Conservation (phyloP, 768 basidiomycete genomes). For the Mycena maculata region DNA sequence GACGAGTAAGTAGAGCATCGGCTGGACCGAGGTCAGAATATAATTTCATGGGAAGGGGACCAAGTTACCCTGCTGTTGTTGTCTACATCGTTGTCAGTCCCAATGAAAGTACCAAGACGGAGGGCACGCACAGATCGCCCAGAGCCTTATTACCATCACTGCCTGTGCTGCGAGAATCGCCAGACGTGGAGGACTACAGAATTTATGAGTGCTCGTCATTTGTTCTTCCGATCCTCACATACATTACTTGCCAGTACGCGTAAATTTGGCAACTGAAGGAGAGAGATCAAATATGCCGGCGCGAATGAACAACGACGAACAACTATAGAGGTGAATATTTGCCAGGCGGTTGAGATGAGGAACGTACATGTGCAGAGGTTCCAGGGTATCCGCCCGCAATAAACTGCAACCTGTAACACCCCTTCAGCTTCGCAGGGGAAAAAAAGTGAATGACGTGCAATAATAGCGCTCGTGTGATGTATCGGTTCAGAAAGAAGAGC, state of each 20-base stretch:
- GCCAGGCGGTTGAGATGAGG: not conserved
- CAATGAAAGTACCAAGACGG: no score
- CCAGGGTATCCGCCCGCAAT: constrained; percentile 26
- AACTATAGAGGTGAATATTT: not conserved
- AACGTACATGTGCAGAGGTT: constrained; percentile 18
- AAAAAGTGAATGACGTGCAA: constrained; percentile 23
- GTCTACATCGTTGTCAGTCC: constrained; percentile 10
- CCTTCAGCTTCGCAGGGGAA: not conserved
- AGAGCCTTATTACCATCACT: constrained; percentile 29
- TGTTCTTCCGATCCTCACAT: not conserved
- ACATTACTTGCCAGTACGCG: constrained; percentile 31
- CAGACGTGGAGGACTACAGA: constrained; percentile 23
- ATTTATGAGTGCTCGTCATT: not conserved
- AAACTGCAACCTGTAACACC: constrained; percentile 9
- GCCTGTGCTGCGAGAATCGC: constrained; percentile 33
- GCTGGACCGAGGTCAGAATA: not conserved
- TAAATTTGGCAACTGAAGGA: constrained; percentile 16
- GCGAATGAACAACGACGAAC: not conserved
- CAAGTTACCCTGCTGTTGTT: constrained; percentile 24
- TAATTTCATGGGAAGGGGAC: not conserved
- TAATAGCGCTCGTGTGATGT: constrained; percentile 29
- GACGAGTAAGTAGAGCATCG: constrained; percentile 23
- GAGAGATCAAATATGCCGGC: not conserved
- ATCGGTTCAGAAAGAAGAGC: constrained; percentile 36
- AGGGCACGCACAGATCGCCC: constrained; percentile 29